A percentile compares a stretch with the other conserved stretches of the same genome.
These are phyloP conservation scores for Quercus berberidifolia DNA, from an alignment of 306 rosid genomes.

Conservation along the genomic window DNA sequence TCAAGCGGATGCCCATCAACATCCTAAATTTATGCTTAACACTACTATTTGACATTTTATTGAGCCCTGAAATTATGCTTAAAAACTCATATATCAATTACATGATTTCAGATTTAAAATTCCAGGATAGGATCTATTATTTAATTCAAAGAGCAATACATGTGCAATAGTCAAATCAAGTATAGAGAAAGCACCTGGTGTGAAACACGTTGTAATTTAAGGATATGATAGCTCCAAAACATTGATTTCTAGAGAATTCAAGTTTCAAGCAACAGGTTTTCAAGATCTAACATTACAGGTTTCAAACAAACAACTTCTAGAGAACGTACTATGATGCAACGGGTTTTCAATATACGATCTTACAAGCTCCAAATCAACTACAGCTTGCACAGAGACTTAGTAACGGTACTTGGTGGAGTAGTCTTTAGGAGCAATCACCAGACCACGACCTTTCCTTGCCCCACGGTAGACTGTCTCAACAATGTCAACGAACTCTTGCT, in stretches of 20 bases:
- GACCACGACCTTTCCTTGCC: constrained; percentile 90
- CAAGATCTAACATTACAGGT: background rate
- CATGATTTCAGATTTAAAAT: too few relatives aligned
- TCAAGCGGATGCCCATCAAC: too few relatives aligned
- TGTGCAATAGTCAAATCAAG: too few relatives aligned
- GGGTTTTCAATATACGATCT: background rate
- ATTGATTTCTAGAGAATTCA: background rate
- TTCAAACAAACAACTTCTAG: background rate
- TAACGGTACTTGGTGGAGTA: constrained; percentile 96
- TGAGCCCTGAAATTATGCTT: too few relatives aligned
- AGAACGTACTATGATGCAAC: background rate
- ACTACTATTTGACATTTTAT: too few relatives aligned
- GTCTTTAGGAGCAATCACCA: constrained; percentile 93
- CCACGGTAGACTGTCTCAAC: constrained; percentile 84
- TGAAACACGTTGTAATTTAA: too few relatives aligned
- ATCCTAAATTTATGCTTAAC: too few relatives aligned
- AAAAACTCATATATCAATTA: too few relatives aligned
- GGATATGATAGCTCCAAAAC: background rate
- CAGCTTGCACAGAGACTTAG: constrained; percentile 23
- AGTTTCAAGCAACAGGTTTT: background rate
- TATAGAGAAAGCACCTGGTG: too few relatives aligned
- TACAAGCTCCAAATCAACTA: background rate
- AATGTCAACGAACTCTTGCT: constrained; percentile 91
- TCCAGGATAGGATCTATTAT: too few relatives aligned
- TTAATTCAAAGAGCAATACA: too few relatives aligned